phyloP scores from a whole-genome alignment of 257 asterid genomes.

The Penstemon eatonii region DNA sequence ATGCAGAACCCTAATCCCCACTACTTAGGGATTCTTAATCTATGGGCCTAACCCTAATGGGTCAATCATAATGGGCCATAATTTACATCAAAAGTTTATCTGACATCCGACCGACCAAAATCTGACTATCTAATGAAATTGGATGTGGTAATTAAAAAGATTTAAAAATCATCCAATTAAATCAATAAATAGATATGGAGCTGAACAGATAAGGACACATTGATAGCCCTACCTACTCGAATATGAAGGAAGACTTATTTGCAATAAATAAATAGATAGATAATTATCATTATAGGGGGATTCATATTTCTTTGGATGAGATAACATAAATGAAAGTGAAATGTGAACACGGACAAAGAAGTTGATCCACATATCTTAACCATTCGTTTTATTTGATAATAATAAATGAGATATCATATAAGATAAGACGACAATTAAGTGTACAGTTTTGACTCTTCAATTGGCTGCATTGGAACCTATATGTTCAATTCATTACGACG shows the following conservation, averaged over 20 bases:
- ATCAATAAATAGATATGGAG: too few relatives aligned
- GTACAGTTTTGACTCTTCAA: not conserved
- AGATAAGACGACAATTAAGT: not conserved
- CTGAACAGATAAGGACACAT: too few relatives aligned
- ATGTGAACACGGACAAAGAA: not conserved
- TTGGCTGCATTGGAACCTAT: not conserved
- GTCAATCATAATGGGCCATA: too few relatives aligned
- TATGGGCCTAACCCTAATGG: too few relatives aligned
- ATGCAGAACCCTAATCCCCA: too few relatives aligned
- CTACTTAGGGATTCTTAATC: too few relatives aligned
- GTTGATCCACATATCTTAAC: not conserved
- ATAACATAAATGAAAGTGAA: not conserved
- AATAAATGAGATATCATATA: not conserved
- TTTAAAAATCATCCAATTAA: too few relatives aligned
- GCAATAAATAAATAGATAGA: not conserved
- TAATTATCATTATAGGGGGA: too few relatives aligned
- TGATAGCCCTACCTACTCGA: not conserved
- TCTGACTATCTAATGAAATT: too few relatives aligned
- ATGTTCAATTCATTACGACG: not conserved
- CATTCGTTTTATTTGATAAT: not conserved
- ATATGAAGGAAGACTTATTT: not conserved
- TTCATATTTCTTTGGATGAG: not conserved
- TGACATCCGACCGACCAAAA: too few relatives aligned
- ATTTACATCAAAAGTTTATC: too few relatives aligned
- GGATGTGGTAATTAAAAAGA: too few relatives aligned